Evolutionary conservation across 768 basidiomycete genomes (phyloP).

Genomic region (Paxillus rubicundulus): DNA sequence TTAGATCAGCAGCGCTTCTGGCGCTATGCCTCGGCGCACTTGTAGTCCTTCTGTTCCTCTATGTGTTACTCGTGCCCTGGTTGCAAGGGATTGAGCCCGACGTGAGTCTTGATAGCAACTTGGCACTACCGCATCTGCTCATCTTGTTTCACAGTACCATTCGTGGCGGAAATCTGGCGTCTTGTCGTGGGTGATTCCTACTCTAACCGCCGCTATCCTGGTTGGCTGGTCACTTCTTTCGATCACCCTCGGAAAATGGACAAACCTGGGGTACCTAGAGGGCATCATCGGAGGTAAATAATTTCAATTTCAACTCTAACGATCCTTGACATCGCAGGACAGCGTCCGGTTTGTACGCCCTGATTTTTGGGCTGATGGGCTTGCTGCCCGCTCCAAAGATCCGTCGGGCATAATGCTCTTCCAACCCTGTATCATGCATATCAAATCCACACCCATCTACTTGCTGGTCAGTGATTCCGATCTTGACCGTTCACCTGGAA

Average conservation of each 20-base stretch:
- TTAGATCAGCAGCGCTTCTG: constrained; percentile 53
- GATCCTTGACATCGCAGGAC: constrained; percentile 4
- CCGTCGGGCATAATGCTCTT: constrained; percentile 34
- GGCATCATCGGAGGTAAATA: constrained; percentile 62
- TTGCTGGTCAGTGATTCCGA: neutral
- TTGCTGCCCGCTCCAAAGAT: constrained; percentile 64
- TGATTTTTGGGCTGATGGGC: constrained; percentile 72
- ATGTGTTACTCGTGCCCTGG: constrained; percentile 66
- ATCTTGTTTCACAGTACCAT: constrained; percentile 50
- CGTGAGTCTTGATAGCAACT: constrained; percentile 40
- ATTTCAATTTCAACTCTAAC: neutral
- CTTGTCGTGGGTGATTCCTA: constrained; percentile 67
- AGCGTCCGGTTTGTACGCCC: constrained; percentile 71
- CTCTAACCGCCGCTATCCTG: constrained; percentile 66
- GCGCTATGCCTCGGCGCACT: constrained; percentile 54
- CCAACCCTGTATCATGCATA: neutral
- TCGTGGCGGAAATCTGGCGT: constrained; percentile 72
- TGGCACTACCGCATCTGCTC: neutral
- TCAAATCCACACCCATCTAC: neutral
- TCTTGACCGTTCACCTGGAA: constrained; percentile 6
- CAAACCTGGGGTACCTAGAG: constrained; percentile 59
- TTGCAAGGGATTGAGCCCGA: constrained; percentile 66
- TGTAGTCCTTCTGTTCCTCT: constrained; percentile 71
- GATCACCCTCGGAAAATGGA: constrained; percentile 65
- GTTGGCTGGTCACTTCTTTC: constrained; percentile 64